phyloP scores from a whole-genome alignment of 805 yeast species.

The Ogataea sp. region DNA sequence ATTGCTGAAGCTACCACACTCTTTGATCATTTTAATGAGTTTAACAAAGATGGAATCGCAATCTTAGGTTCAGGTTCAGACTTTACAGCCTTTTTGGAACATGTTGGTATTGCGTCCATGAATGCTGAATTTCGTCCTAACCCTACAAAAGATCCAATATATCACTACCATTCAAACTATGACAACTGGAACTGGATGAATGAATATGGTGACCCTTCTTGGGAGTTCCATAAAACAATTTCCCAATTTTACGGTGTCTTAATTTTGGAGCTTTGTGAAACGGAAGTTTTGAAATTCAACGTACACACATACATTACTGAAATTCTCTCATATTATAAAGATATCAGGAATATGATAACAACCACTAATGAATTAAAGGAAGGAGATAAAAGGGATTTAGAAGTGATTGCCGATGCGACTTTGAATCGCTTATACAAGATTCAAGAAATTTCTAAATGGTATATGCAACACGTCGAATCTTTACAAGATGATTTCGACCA shows the following conservation, averaged over 20 bases:
- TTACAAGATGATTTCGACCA: slow-evolving; percentile 15
- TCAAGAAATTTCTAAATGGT: slow-evolving; percentile 1
- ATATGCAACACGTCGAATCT: slow-evolving; percentile 17
- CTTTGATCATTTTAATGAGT: slow-evolving; percentile 28
- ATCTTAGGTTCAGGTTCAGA: slow-evolving; percentile 68
- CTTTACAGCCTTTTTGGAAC: slow-evolving; percentile 52
- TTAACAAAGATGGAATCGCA: slow-evolving; percentile 26
- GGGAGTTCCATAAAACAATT: slow-evolving; percentile 47
- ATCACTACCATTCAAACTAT: slow-evolving; percentile 71
- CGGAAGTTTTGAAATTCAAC: slow-evolving; percentile 36
- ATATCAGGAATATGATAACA: too few species aligned
- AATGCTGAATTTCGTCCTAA: slow-evolving; percentile 45
- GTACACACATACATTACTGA: slow-evolving; percentile 31
- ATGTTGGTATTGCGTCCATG: slow-evolving; percentile 51
- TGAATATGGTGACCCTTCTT: slow-evolving; percentile 53
- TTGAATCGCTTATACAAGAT: not conserved
- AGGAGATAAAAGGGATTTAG: not conserved
- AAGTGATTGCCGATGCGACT: not conserved
- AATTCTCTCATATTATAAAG: slow-evolving; percentile 29
- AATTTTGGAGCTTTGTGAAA: slow-evolving; percentile 40
- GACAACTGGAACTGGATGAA: slow-evolving; percentile 70
- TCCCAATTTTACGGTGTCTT: slow-evolving; percentile 46
- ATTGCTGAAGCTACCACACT: too few species aligned
- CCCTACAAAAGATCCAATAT: slow-evolving; percentile 44
- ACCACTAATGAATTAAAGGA: not conserved